Evolutionary conservation across 2,329 filamentous ascomycete species (phyloP).

Genomic region (Neopestalotiopsis sp.): DNA sequence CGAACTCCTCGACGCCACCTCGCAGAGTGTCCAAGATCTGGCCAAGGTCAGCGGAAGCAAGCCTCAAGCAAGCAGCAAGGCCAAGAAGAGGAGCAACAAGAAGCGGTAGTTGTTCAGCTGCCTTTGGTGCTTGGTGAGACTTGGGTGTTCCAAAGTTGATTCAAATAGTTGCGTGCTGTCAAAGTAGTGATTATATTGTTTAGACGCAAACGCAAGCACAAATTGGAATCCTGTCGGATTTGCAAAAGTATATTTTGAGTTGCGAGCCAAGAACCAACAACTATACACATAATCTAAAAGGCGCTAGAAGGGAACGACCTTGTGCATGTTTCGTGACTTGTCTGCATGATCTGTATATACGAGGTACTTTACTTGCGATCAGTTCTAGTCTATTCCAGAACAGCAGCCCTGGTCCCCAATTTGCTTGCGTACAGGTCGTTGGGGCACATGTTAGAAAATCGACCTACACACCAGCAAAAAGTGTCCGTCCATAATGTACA

Average conservation of each 20-base stretch:
- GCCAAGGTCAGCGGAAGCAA: constrained; percentile 51
- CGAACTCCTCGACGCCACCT: constrained; percentile 60
- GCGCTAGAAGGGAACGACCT: neutral
- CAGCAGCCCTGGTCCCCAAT: neutral
- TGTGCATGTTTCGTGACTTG: neutral
- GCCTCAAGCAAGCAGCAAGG: constrained; percentile 47
- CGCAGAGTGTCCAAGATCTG: constrained; percentile 59
- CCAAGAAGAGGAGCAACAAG: constrained; percentile 57
- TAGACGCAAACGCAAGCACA: neutral
- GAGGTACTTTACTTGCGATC: neutral
- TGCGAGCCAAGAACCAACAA: neutral
- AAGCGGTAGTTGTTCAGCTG: constrained; percentile 46
- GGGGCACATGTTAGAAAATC: no score
- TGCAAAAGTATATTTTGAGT: neutral
- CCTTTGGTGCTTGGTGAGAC: neutral
- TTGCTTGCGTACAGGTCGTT: no score
- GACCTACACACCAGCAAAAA: no score
- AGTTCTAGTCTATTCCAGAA: neutral
- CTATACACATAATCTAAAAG: neutral
- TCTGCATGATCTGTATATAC: neutral
- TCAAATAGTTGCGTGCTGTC: no score
- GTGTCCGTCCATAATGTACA: no score
- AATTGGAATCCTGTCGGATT: neutral
- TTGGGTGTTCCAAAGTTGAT: no score
- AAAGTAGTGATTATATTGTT: no score